Percentiles rank a stretch among this genome's conserved stretches.
Evolutionary conservation across 352 stramenopile species (phyloP).

Genomic region (Peronospora destructor): DNA sequence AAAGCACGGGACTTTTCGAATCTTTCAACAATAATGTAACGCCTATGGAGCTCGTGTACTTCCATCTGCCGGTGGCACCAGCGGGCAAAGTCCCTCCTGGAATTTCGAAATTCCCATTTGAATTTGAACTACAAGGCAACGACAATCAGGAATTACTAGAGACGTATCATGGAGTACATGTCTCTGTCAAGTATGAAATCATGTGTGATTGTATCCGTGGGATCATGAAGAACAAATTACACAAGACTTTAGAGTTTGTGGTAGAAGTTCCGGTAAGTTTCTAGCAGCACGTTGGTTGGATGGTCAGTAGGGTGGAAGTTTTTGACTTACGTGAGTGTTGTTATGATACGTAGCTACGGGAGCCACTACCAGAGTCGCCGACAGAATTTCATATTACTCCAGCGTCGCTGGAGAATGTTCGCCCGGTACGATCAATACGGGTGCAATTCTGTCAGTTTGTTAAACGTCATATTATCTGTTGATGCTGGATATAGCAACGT

Average conservation of each 20-base stretch:
- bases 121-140: constrained; percentile 75
- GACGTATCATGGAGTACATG: constrained; percentile 90
- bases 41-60: constrained; percentile 76
- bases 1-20: constrained; percentile 75
- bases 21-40: constrained; percentile 74
- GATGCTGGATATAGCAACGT: constrained; percentile 33
- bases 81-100: constrained; percentile 68
- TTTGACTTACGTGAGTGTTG: neutral
- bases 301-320: neutral
- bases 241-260: constrained; percentile 87
- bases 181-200: constrained; percentile 89
- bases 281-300: neutral
- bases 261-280: constrained; percentile 77
- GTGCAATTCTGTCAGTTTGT: neutral
- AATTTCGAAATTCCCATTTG: constrained; percentile 86
- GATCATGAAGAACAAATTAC: constrained; percentile 82
- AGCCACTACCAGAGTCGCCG: constrained; percentile 55
- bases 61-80: constrained; percentile 65
- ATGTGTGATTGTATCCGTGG: constrained; percentile 75
- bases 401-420: constrained; percentile 78
- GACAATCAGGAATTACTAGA: constrained; percentile 73
- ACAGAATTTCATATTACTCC: constrained; percentile 81
- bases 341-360: constrained; percentile 28
- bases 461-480: constrained; percentile 4
- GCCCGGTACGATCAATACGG: constrained; percentile 23